These are phyloP conservation scores for Solanum pimpinellifolium DNA, from an alignment of 257 asterid genomes.

Conservation along the genomic window DNA sequence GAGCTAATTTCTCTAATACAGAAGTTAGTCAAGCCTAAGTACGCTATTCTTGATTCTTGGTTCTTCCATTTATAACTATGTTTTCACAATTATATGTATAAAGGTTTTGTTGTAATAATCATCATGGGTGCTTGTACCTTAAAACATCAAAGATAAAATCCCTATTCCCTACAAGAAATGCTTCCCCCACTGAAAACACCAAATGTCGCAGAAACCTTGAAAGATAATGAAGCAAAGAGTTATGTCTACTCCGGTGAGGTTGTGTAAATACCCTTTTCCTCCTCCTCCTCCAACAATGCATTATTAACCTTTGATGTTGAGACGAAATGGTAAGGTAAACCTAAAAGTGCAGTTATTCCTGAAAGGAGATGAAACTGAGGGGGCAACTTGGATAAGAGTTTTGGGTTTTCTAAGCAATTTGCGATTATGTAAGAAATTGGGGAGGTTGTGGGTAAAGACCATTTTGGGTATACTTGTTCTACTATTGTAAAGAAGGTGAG, in stretches of 20 bases:
- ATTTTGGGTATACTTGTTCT: constrained; percentile 53
- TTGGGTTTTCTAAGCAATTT: constrained; percentile 52
- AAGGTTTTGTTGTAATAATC: no score
- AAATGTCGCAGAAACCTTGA: no score
- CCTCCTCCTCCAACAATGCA: constrained; percentile 30
- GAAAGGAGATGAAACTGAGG: constrained; percentile 16
- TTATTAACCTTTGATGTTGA: constrained; percentile 22
- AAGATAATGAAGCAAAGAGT: no score
- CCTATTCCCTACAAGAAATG: no score
- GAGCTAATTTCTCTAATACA: no score
- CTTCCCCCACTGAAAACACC: no score
- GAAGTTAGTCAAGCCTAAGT: no score
- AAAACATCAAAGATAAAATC: no score
- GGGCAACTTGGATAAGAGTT: constrained; percentile 38
- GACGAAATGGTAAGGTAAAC: constrained; percentile 28
- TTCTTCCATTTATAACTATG: no score
- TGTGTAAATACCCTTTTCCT: constrained; percentile 24
- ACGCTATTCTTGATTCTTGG: no score
- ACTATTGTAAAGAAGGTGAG: constrained; percentile 43
- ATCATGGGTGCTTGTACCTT: no score
- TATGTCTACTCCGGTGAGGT: constrained; percentile 15
- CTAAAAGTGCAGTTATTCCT: constrained; percentile 7
- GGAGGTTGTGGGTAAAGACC: constrained; percentile 55
- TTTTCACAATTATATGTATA: no score
- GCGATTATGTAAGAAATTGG: constrained; percentile 34